Conservation (phyloP, 2,329 filamentous ascomycete genomes). For the Cryphonectria naterciae region DNA sequence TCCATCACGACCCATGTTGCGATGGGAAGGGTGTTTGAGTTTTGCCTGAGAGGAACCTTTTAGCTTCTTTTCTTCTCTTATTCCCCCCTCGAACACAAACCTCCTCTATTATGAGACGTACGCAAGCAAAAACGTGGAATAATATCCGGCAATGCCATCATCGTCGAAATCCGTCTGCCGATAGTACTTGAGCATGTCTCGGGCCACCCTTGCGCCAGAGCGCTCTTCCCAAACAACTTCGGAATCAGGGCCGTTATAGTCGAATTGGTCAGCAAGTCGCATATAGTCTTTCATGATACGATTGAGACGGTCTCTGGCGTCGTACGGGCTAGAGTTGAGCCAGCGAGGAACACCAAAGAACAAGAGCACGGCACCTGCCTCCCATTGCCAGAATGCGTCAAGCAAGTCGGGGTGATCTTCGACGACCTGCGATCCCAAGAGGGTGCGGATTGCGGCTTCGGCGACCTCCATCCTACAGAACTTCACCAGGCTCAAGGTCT, state of each 20-base stretch:
- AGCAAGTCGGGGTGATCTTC: slow-evolving; percentile 27
- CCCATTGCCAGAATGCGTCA: slow-evolving; percentile 31
- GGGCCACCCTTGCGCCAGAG: slow-evolving; percentile 27
- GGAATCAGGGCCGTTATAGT: slow-evolving; percentile 22
- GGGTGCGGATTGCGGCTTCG: slow-evolving; percentile 26
- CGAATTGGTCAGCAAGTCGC: slow-evolving; percentile 16
- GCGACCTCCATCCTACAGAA: slow-evolving; percentile 29
- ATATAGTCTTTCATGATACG: slow-evolving; percentile 13
- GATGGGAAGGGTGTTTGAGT: slow-evolving; percentile 31
- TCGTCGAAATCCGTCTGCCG: slow-evolving; percentile 19
- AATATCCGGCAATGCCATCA: slow-evolving; percentile 5
- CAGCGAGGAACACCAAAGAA: slow-evolving; percentile 27
- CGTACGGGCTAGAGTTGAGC: slow-evolving; percentile 22
- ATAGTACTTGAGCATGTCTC: slow-evolving; percentile 26
- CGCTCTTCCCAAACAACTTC: slow-evolving; percentile 31
- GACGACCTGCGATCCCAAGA: slow-evolving; percentile 28
- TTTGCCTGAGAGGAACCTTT: slow-evolving; percentile 18
- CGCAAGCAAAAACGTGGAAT: slow-evolving; percentile 21
- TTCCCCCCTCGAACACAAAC: too few species aligned
- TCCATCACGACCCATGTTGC: slow-evolving; percentile 31
- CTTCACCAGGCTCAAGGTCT: slow-evolving; percentile 19
- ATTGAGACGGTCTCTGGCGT: slow-evolving; percentile 23
- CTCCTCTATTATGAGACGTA: background rate
- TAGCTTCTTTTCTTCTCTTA: background rate
- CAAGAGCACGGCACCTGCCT: slow-evolving; percentile 23